Conservation (phyloP, 306 rosid genomes). For the Astragalus membranaceus region DNA sequence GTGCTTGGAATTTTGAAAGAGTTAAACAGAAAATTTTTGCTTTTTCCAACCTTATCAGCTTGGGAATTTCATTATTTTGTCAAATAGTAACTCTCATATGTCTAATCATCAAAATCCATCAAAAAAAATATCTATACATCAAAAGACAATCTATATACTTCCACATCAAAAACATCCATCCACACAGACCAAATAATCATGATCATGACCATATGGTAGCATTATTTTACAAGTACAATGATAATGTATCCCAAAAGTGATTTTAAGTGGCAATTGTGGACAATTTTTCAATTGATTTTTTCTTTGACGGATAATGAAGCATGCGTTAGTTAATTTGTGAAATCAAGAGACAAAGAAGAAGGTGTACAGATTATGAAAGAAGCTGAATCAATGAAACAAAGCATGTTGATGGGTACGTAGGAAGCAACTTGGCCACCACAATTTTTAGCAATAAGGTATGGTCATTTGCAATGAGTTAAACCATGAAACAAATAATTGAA, state of each 20-base stretch:
- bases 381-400: background rate
- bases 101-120: too few relatives aligned
- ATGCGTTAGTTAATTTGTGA: constrained; percentile 8
- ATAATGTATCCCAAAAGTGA: constrained; percentile 11
- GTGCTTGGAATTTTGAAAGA: constrained; percentile 4
- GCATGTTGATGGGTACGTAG: constrained; percentile 2
- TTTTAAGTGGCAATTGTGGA: constrained; percentile 1
- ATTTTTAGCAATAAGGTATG: background rate
- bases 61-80: background rate
- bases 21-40: background rate
- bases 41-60: constrained; percentile 7
- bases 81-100: background rate
- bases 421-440: constrained; percentile 25
- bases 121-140: background rate
- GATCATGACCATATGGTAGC: constrained; percentile 20
- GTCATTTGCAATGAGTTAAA: background rate
- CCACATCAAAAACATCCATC: background rate
- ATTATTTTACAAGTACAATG: constrained; percentile 14
- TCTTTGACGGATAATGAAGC: background rate
- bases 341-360: constrained; percentile 18
- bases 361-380: background rate
- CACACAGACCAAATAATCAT: constrained; percentile 21
- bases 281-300: background rate
- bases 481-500: too few relatives aligned
- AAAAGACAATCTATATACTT: background rate